These are phyloP conservation scores for Eucalyptus victrix DNA, from an alignment of 345 rosid species.

Conservation along the genomic window DNA sequence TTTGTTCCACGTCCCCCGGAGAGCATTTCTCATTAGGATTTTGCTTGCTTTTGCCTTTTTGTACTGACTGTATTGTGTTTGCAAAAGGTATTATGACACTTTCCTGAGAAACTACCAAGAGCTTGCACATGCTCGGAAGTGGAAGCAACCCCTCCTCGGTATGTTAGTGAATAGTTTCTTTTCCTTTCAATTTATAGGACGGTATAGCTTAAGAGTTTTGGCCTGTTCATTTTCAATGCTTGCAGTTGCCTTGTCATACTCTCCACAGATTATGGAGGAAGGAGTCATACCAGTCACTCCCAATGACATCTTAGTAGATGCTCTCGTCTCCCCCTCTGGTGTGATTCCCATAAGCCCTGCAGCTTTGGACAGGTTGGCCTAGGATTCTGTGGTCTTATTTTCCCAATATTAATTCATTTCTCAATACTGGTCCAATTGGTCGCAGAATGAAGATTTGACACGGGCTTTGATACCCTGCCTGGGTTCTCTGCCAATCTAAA, in stretches of 20 bases:
- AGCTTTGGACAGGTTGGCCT: conserved; percentile 47
- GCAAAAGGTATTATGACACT: conserved; percentile 66
- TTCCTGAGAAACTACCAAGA: conserved; percentile 64
- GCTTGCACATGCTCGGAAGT: conserved; percentile 57
- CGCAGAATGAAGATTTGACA: conserved; percentile 16
- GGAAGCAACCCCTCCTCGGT: conserved; percentile 77
- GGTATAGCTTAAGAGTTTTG: not conserved
- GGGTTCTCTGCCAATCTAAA: not conserved
- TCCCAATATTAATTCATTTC: not conserved
- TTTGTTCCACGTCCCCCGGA: not conserved
- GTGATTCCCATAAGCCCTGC: conserved; percentile 41
- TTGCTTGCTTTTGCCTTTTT: not conserved
- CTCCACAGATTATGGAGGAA: conserved; percentile 69
- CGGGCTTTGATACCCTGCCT: not conserved
- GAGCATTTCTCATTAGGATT: not conserved
- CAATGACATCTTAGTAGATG: conserved; percentile 56
- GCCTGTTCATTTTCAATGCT: not conserved
- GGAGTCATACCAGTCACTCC: conserved; percentile 52
- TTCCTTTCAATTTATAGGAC: not conserved
- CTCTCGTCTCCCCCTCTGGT: conserved; percentile 74
- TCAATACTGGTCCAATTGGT: not conserved
- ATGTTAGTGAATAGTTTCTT: not conserved
- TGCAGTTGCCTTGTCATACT: conserved; percentile 91
- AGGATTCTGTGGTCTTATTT: not conserved
- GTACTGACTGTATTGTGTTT: conserved; percentile 1